These are phyloP conservation scores for Phialophora verrucosa DNA, from an alignment of 2,329 filamentous ascomycete genomes.

Conservation along the genomic window DNA sequence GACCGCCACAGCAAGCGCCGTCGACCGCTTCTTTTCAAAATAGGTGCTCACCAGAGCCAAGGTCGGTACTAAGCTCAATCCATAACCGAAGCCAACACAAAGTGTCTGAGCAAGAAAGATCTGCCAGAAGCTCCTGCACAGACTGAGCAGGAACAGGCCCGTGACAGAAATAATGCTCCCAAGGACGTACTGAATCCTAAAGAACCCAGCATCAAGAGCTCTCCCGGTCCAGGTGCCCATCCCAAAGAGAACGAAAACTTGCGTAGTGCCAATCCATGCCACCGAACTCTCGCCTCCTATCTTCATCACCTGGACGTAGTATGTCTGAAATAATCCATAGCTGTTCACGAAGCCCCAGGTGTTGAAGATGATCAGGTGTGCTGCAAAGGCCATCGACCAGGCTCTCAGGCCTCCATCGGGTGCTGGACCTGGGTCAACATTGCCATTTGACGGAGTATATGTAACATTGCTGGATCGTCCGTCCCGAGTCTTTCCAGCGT, in stretches of 20 bases:
- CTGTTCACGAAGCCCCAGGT: slow-evolving; percentile 61
- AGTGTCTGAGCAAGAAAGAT: slow-evolving; percentile 59
- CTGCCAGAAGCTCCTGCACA: slow-evolving; percentile 58
- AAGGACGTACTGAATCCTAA: slow-evolving; percentile 50
- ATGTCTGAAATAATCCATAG: slow-evolving; percentile 62
- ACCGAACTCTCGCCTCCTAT: slow-evolving; percentile 53
- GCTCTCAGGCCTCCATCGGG: slow-evolving; percentile 60
- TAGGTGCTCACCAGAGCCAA: slow-evolving; percentile 64
- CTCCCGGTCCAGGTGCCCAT: slow-evolving; percentile 59
- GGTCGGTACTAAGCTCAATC: slow-evolving; percentile 61
- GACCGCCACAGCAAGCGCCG: slow-evolving; percentile 65
- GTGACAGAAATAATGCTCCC: slow-evolving; percentile 55
- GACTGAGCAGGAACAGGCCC: slow-evolving; percentile 57
- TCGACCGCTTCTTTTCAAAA: slow-evolving; percentile 61
- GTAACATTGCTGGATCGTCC: slow-evolving; percentile 44
- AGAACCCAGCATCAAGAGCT: slow-evolving; percentile 59
- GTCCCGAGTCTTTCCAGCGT: not conserved
- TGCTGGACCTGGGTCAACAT: slow-evolving; percentile 47
- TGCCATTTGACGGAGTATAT: slow-evolving; percentile 47
- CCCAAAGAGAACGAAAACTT: slow-evolving; percentile 58
- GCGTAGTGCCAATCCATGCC: slow-evolving; percentile 59
- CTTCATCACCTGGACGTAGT: slow-evolving; percentile 54
- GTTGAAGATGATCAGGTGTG: slow-evolving; percentile 62
- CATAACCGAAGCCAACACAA: slow-evolving; percentile 61
- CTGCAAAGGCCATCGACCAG: slow-evolving; percentile 60